Evolutionary conservation across 306 rosid species (phyloP).

Genomic region (Cucurbita maxima): DNA sequence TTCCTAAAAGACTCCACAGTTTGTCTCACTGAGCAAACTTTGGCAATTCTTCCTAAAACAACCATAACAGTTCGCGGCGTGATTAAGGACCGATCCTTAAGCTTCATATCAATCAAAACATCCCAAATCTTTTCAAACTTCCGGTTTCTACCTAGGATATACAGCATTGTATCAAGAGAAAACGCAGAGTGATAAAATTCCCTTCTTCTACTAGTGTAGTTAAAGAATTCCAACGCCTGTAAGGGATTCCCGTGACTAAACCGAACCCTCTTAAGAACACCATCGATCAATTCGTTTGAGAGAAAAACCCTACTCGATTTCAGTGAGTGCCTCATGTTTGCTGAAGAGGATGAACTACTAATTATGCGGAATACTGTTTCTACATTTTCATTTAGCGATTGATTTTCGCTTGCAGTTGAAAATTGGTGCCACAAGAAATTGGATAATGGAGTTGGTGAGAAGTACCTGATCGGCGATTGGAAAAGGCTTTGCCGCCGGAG

Average conservation of each 20-base stretch:
- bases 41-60: slow-evolving; percentile 60
- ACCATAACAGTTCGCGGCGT: slow-evolving; percentile 62
- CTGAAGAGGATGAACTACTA: slow-evolving; percentile 22
- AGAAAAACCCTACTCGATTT: slow-evolving; percentile 51
- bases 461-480: slow-evolving; percentile 14
- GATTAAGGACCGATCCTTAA: slow-evolving; percentile 31
- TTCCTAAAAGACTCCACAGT: slow-evolving; percentile 64
- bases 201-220: slow-evolving; percentile 39
- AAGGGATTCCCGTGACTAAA: slow-evolving; percentile 73
- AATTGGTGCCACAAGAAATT: slow-evolving; percentile 8
- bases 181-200: slow-evolving; percentile 60
- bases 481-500: slow-evolving; percentile 6
- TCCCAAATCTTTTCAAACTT: slow-evolving; percentile 49
- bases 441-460: background rate
- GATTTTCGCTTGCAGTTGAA: slow-evolving; percentile 17
- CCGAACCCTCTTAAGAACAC: slow-evolving; percentile 58
- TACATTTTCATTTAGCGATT: slow-evolving; percentile 20
- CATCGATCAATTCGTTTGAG: slow-evolving; percentile 59
- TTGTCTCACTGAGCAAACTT: slow-evolving; percentile 63
- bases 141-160: slow-evolving; percentile 60
- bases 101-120: slow-evolving; percentile 27
- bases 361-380: slow-evolving; percentile 33
- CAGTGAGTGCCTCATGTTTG: slow-evolving; percentile 28
- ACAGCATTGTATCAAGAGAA: slow-evolving; percentile 72
- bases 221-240: slow-evolving; percentile 61